Evolutionary conservation across 1,139 yeast species (phyloP).

Genomic region (Yamadazyma diddensiae): DNA sequence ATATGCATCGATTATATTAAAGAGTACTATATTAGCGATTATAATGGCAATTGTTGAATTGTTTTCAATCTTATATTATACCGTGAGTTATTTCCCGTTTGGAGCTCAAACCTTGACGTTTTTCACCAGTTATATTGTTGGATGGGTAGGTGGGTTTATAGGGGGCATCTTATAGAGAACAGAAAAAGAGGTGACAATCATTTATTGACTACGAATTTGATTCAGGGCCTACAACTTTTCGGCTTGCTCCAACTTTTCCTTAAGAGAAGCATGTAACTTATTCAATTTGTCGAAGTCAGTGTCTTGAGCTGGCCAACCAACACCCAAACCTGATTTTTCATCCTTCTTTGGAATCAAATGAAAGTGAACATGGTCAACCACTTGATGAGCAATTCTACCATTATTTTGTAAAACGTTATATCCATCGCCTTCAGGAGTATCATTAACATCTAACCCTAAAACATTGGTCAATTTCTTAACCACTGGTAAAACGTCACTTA

Average conservation of each 20-base stretch:
- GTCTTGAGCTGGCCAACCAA: constrained; percentile 89
- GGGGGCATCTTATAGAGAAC: constrained; percentile 37
- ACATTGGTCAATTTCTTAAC: constrained; percentile 81
- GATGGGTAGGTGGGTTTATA: constrained; percentile 66
- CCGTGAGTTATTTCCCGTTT: constrained; percentile 91
- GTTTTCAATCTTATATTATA: constrained; percentile 83
- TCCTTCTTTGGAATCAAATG: constrained; percentile 90
- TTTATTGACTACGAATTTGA: too few species aligned
- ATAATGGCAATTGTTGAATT: constrained; percentile 74
- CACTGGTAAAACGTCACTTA: constrained; percentile 80
- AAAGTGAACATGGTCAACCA: constrained; percentile 93
- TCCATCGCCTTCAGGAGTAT: constrained; percentile 70
- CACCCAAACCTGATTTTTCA: constrained; percentile 65
- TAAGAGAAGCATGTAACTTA: constrained; percentile 59
- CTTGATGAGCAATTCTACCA: constrained; percentile 91
- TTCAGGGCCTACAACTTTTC: constrained; percentile 17
- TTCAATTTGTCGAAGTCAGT: constrained; percentile 72
- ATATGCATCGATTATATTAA: constrained; percentile 50
- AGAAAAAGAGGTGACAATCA: background rate
- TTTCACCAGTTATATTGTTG: constrained; percentile 74
- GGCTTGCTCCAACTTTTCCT: constrained; percentile 55
- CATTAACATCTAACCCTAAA: constrained; percentile 55
- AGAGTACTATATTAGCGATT: constrained; percentile 74
- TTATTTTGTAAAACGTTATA: constrained; percentile 91
- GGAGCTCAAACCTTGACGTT: constrained; percentile 87